Evolutionary conservation across 805 yeast species (phyloP), one percentile per base, ranked within the genome.

Genomic region (Helenozyma baotianmanensis): DNA sequence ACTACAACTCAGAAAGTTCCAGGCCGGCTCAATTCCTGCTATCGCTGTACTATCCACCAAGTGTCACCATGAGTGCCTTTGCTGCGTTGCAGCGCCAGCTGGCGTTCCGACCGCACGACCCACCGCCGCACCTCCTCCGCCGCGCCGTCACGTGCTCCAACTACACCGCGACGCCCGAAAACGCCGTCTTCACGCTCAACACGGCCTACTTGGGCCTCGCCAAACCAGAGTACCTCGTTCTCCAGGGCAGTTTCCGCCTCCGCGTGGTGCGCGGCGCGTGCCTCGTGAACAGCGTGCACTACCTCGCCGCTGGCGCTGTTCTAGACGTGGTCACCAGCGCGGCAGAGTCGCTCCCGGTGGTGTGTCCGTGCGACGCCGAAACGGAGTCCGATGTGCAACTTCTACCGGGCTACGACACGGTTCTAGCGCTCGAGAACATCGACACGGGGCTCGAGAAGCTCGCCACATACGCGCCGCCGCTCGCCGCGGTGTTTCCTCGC

Each of bases 211-310:
- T 75, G 25, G 79, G 75, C 0, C 56, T 77, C 21, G 66, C 62
- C 33, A 41, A 51, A 2, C 52, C 55, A 17, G 76, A 76, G 36
- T 60, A 48, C 31, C 37, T 77, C 3, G 43, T 74, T 24, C 33
- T 77, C 1, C 56, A 60, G 34, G 82, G 83, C 1, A 76, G 68
- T 38, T 75, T 62, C 41, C 45, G 28, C 4, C 30, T 77, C 15
- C 48, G 49, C 3, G 54, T 77, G 0, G 68, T 64, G 38, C 50
- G 70, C 32, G 83, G 83, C 12, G 68, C 72, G 0, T 48, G 73
- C 1, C 40, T 53, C 3, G 38, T 76, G 1, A 76, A 78, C 40
- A 61, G 68, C 10, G 34, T 42, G 3, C 62, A 60, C 42, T 43
- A 44, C 19, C 47, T 43, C 34, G 56, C 13, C 25, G 44, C 68